These are phyloP conservation scores for Phytophthora foliorum DNA, from an alignment of 352 stramenopile genomes.

Conservation along the genomic window DNA sequence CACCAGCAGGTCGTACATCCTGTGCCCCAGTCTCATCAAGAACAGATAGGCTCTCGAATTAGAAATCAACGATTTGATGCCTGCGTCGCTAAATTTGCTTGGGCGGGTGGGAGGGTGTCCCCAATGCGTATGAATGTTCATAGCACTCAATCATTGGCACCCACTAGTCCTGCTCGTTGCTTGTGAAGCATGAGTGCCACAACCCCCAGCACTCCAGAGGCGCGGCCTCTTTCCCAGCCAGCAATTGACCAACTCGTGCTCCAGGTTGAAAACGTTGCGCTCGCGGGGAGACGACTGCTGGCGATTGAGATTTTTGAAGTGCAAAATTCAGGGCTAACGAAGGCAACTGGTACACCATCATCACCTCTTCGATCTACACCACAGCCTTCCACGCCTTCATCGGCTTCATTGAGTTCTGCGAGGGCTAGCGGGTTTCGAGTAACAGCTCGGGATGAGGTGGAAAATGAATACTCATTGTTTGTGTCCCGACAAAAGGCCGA, in stretches of 20 bases:
- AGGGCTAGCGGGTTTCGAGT: slow-evolving; percentile 51
- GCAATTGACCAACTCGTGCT: slow-evolving; percentile 43
- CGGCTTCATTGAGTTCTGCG: slow-evolving; percentile 1
- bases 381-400: slow-evolving; percentile 9
- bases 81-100: background rate
- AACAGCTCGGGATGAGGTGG: slow-evolving; percentile 66
- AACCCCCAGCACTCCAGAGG: background rate
- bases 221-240: slow-evolving; percentile 24
- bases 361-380: slow-evolving; percentile 12
- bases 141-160: background rate
- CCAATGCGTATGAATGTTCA: background rate
- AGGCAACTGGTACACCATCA: slow-evolving; percentile 10
- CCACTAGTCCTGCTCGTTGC: background rate
- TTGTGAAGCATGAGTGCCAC: slow-evolving; percentile 24
- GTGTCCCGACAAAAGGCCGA: slow-evolving; percentile 56
- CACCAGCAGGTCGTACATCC: slow-evolving; percentile 62
- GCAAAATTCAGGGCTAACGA: slow-evolving; percentile 13
- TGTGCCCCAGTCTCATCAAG: no score
- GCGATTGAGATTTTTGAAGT: slow-evolving; percentile 51
- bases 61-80: background rate
- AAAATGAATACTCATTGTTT: slow-evolving; percentile 76
- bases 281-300: slow-evolving; percentile 46
- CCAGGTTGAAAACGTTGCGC: slow-evolving; percentile 40
- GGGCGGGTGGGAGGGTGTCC: no score
- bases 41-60: slow-evolving; percentile 1